phyloP scores from a whole-genome alignment of 1,284 basidiomycete genomes.

The Rhodotorula sp. region DNA sequence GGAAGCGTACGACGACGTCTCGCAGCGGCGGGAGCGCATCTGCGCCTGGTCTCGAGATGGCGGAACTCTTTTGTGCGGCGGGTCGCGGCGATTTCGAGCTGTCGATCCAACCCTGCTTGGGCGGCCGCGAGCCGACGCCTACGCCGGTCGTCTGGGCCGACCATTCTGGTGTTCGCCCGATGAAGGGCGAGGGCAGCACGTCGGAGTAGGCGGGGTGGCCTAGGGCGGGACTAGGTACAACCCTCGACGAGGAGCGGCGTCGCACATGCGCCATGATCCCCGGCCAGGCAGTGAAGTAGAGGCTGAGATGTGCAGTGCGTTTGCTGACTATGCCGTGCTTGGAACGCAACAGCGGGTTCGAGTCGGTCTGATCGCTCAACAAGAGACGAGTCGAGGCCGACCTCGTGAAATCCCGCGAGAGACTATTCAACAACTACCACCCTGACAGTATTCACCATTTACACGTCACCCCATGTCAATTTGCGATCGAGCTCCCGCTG shows the following conservation, averaged over 20 bases:
- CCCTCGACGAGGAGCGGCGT: conserved; percentile 5
- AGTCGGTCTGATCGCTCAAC: too few relatives aligned
- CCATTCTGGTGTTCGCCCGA: not conserved
- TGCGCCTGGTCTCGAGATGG: not conserved
- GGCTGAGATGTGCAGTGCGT: too few relatives aligned
- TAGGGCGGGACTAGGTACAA: not conserved
- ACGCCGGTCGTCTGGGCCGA: not conserved
- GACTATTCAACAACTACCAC: too few relatives aligned
- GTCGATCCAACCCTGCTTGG: not conserved
- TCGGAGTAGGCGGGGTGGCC: not conserved
- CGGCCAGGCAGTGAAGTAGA: not conserved
- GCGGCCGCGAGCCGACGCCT: not conserved
- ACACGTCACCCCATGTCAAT: too few relatives aligned
- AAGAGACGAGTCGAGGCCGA: too few relatives aligned
- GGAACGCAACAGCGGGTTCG: too few relatives aligned
- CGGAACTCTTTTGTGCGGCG: not conserved
- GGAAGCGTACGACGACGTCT: conserved; percentile 5
- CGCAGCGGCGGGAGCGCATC: not conserved
- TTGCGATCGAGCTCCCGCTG: too few relatives aligned
- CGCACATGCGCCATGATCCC: conserved; percentile 2
- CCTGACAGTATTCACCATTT: too few relatives aligned
- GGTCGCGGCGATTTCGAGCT: not conserved
- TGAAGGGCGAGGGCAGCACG: conserved; percentile 7
- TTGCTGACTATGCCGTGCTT: too few relatives aligned
- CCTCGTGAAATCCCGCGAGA: too few relatives aligned